Percentiles rank a stretch among this genome's conserved stretches.
Evolutionary conservation across 805 yeast genomes (phyloP).

Genomic region (Pichia gijzeniarum): DNA sequence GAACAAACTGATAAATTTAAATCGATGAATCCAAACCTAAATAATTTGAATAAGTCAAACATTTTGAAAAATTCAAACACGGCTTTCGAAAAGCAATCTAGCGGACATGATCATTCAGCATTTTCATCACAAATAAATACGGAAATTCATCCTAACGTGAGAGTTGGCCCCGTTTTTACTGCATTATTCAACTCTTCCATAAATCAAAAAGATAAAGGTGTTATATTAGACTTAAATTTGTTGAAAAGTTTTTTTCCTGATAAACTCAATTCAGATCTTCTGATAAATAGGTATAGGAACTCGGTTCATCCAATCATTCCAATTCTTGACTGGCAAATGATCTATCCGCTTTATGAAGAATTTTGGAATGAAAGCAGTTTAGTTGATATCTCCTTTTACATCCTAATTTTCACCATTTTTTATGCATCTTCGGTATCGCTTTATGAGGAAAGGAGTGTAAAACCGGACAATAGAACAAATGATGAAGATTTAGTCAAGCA

Average conservation of each 20-base stretch:
- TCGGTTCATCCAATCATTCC: constrained; percentile 55
- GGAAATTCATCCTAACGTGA: constrained; percentile 12
- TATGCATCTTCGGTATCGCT: constrained; percentile 56
- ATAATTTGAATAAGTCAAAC: too few relatives aligned
- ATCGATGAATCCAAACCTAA: not conserved
- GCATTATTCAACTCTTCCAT: constrained; percentile 22
- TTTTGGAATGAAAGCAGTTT: constrained; percentile 38
- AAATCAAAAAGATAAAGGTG: constrained; percentile 7
- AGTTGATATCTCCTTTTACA: constrained; percentile 39
- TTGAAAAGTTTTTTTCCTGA: constrained; percentile 41
- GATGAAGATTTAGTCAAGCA: constrained; percentile 33
- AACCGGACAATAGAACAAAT: constrained; percentile 18
- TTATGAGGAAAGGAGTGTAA: constrained; percentile 50
- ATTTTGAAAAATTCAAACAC: too few relatives aligned
- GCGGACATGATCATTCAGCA: too few relatives aligned
- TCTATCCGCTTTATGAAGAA: constrained; percentile 38
- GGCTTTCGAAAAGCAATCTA: too few relatives aligned
- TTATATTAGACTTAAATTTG: constrained; percentile 23
- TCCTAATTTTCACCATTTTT: constrained; percentile 45
- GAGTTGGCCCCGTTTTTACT: constrained; percentile 22
- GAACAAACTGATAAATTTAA: not conserved
- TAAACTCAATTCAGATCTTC: constrained; percentile 38
- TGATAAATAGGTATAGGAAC: constrained; percentile 41
- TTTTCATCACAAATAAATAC: not conserved
- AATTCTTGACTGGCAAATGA: constrained; percentile 39